Evolutionary conservation across 176 grass and related monocot genomes (phyloP), one percentile per base, ranked within the genome.

Genomic region (Dactylis glomerata): DNA sequence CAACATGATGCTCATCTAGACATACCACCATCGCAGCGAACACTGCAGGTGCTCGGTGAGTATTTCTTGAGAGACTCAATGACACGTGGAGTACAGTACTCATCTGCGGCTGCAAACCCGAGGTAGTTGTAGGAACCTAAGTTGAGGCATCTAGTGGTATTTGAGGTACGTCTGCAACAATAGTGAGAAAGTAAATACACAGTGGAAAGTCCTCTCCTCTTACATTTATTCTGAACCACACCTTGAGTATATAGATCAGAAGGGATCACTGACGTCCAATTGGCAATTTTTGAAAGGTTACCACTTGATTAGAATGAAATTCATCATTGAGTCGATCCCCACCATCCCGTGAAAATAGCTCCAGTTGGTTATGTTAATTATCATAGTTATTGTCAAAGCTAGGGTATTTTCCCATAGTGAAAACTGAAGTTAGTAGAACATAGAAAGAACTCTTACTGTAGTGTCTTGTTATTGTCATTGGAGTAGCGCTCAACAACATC

Each of bases 81-180:
- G 81, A 93, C 92, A 88, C 82, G 91, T 33, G 92, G 92, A 26
- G 90, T 97, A 82, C 95, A 95, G 79, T 95, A 97, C 68, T 93
- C 92, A 88, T 97, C 92, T 49, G 89, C 95, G 3, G 87, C 92
- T 14, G 92, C 95, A 86, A 95, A 97, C 74, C 92, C 95, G 86
- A 97, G 95, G 85, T 97, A 97, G 78, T 95, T 93, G 79, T 93
- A 97, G 34, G 95, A 95, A 37, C 90, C 95, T 40, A 97, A 86
- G 47, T 97, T 97, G 41, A 97, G 88, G 85, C 95, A 97, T 65
- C 88, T 97, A 8, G 82, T 73, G 59, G 87, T 91, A 38, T 88
- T 89, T 9, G 87, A 61, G 30, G 92, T 95, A 66, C 92, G 79
- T 32, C 95, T 97, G 75, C 87, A 84, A 71, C 77, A 38, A 33